Evolutionary conservation across 257 asterid species (phyloP), one percentile per base, ranked within the genome.

Genomic region (Nicotiana attenuata): DNA sequence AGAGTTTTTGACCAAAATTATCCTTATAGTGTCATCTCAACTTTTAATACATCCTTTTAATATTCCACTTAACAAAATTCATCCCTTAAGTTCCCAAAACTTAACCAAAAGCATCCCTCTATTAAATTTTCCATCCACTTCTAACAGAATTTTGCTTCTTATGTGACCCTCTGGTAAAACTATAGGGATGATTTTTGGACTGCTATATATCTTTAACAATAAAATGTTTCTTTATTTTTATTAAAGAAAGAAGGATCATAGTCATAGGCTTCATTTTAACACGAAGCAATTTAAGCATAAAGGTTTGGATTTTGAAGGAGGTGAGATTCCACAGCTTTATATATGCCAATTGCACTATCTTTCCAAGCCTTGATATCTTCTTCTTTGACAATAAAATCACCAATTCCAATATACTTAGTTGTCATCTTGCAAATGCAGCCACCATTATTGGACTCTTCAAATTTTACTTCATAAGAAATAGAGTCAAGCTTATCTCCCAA

Each of bases 281-380:
- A 52, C 17, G 17, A 52, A 13, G 57, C 17, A 10, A 52, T 52
- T 63, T 79, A 61, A 22, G 65, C 50, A 64, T 83, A 85, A 61
- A 55, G 35, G 20, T 60, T 78, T 7, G 88, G 87, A 55, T 86
- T 81, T 13, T 85, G 87, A 2, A 19, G 45, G 29, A 88, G 84
- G 47, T 84, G 78, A 3, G 81, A 61, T 67, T 90, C 92, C 29
- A 84, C 76, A 11, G 88, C 87, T 83, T 83, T 84, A 84, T 85
- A 84, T 69, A 90, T 69, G 4, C 20, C 82, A 31, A 13, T 26
- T 9, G 83, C 85, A 66, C 67, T 85, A 5, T 87, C 89, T 82
- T 89, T 85, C 8, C 90, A 90, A 33, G 50, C 82, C 84, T 86
- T 86, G 5, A 89, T 85, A 19, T 89, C 81, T 17, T 89, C 90